phyloP scores from a whole-genome alignment of 2,329 filamentous ascomycete species.

The Penicillium italicum region DNA sequence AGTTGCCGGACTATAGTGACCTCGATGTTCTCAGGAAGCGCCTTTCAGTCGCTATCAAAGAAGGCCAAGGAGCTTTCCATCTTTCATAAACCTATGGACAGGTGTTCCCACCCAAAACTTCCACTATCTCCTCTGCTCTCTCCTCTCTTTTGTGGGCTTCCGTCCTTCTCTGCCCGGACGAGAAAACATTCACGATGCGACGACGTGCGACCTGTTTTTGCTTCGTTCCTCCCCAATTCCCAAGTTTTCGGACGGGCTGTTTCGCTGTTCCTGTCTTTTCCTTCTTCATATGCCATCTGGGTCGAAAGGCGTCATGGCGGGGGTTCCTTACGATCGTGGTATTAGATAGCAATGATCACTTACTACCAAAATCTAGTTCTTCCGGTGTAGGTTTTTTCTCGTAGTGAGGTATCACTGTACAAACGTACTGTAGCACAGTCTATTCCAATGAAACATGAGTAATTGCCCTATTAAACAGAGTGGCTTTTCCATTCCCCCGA shows the following conservation, averaged over 20 bases:
- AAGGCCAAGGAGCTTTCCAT: slow-evolving; percentile 97
- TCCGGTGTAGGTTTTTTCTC: neutral
- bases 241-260: slow-evolving; percentile 19
- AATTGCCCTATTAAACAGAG: neutral
- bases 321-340: slow-evolving; percentile 18
- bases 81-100: slow-evolving; percentile 59
- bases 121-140: neutral
- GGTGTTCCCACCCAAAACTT: neutral
- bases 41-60: slow-evolving; percentile 79
- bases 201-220: slow-evolving; percentile 17
- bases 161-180: slow-evolving; percentile 2
- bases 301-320: slow-evolving; percentile 21
- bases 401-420: neutral
- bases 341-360: slow-evolving; percentile 27
- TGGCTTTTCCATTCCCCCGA: neutral
- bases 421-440: neutral
- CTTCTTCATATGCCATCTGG: slow-evolving; percentile 14
- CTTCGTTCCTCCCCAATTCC: slow-evolving; percentile 8
- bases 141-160: slow-evolving; percentile 2
- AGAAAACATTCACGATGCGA: slow-evolving; percentile 18
- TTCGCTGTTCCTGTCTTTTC: slow-evolving; percentile 5
- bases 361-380: slow-evolving; percentile 1
- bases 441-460: neutral
- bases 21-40: slow-evolving; percentile 73
- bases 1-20: slow-evolving; percentile 88